Base-by-base conservation (phyloP, 164 flowering plant species). In the Echeveria elegans region DNA sequence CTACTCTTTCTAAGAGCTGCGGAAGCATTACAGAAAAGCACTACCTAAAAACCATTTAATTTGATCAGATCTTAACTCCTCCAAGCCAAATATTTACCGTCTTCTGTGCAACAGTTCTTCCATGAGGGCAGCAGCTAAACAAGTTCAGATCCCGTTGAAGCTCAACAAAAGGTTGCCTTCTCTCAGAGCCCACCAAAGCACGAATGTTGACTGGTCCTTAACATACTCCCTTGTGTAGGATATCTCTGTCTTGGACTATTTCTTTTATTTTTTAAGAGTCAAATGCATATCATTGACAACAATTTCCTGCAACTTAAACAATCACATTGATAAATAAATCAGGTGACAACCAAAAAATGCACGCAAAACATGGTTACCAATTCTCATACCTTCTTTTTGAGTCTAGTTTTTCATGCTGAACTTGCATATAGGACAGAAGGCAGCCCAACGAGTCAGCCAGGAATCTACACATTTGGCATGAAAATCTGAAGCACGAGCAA, bases 401-500 rank as follows among this genome's bases (percentile, higher is more conserved):
- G 12, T 56, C 61, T 56, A 56, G 61, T 56, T 26, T 56, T 28
- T 77, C 70, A 80, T 66, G 56, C 79, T 84, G 36, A 73, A 79
- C 78, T 84, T 86, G 80, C 90, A 86, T 16, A 83, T 81, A 1
- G 87, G 91, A 77, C 91, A 84, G 75, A 78, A 84, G 64, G 90
- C 82, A 2, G 82, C 80, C 86, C 90, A 84, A 68, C 77, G 81
- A 4, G 90, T 84, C 71, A 84, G 80, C 90, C 90, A 86, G 58
- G 83, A 78, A 58, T 81, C 85, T 71, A 86, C 83, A 71, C 90
- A 84, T 41, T 59, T 69, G 9, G 77, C 70, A 66, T 86, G 90
- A 73, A 84, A 86, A 32, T 77, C 90, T 86, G 84, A 73, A 76
- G 69, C 61, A 28, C 61, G 28, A 28, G 19, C 32, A 56, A 56